These are phyloP conservation scores for Erigeron philadelphicus DNA, from an alignment of 140 eudicot species.

Conservation along the genomic window DNA sequence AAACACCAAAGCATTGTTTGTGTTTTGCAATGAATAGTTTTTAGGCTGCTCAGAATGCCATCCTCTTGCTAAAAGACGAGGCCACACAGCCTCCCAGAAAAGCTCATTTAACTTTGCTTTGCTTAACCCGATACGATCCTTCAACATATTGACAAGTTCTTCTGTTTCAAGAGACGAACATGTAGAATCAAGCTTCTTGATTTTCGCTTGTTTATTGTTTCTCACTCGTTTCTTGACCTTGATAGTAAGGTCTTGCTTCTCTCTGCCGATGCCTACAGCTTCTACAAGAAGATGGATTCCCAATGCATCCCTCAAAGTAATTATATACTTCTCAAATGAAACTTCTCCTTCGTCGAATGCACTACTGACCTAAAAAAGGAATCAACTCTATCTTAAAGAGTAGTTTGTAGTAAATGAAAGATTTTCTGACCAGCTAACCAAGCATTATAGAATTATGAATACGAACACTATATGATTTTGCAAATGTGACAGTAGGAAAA, in stretches of 20 bases:
- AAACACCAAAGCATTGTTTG: slow-evolving; percentile 44
- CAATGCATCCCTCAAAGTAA: slow-evolving; percentile 45
- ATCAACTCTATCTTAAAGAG: neutral
- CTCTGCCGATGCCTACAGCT: slow-evolving; percentile 69
- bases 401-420: too few relatives aligned
- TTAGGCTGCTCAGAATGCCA: slow-evolving; percentile 73
- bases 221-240: slow-evolving; percentile 31
- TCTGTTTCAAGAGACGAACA: slow-evolving; percentile 33
- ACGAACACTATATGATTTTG: neutral
- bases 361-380: slow-evolving; percentile 46
- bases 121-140: slow-evolving; percentile 58
- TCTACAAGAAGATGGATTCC: slow-evolving; percentile 54
- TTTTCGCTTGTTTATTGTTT: slow-evolving; percentile 32
- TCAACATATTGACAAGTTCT: slow-evolving; percentile 52
- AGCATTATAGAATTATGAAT: neutral
- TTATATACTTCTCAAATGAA: slow-evolving; percentile 55
- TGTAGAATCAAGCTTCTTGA: slow-evolving; percentile 15
- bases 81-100: slow-evolving; percentile 94
- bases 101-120: slow-evolving; percentile 58
- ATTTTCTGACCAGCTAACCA: too few relatives aligned
- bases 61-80: slow-evolving; percentile 77
- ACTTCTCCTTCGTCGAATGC: slow-evolving; percentile 53
- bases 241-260: slow-evolving; percentile 48
- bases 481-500: neutral
- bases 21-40: slow-evolving; percentile 11